Conservation (phyloP, 768 basidiomycete genomes). For the Kwoniella sp. region DNA sequence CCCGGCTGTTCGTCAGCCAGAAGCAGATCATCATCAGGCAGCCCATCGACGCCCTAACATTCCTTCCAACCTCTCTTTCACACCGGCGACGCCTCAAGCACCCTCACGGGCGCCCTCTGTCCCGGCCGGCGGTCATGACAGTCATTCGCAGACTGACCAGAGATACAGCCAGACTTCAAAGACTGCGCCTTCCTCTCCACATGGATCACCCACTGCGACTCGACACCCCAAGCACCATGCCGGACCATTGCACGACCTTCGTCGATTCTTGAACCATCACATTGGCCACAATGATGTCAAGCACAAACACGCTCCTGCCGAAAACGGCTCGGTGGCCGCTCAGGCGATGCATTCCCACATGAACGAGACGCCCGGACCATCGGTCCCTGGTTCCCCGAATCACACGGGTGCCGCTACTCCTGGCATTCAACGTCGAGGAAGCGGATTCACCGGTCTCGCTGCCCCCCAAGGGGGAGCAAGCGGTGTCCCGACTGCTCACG, state of each 20-base stretch:
- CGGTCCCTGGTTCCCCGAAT: constrained; percentile 32
- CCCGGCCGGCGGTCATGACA: constrained; percentile 10
- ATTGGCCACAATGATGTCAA: constrained; percentile 64
- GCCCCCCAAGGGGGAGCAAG: constrained; percentile 20
- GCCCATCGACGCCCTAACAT: constrained; percentile 32
- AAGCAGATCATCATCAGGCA: constrained; percentile 19
- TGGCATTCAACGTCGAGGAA: constrained; percentile 48
- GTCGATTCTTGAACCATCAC: constrained; percentile 92
- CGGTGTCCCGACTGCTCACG: constrained; percentile 18
- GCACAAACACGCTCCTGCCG: constrained; percentile 25
- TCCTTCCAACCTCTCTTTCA: constrained; percentile 50
- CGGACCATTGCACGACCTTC: constrained; percentile 86
- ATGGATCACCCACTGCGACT: constrained; percentile 51
- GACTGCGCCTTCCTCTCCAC: constrained; percentile 52
- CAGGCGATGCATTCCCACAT: constrained; percentile 36
- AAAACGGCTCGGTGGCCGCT: constrained; percentile 31
- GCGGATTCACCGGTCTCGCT: constrained; percentile 43
- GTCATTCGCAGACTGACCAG: constrained; percentile 12
- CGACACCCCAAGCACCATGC: constrained; percentile 59
- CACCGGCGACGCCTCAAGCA: constrained; percentile 42
- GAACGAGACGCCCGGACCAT: constrained; percentile 36
- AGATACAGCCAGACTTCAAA: constrained; percentile 17
- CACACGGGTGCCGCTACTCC: constrained; percentile 41
- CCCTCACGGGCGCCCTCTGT: constrained; percentile 25
- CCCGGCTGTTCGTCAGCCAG: constrained; percentile 18